Percentiles rank a stretch among this genome's conserved stretches.
Evolutionary conservation across 202 grass and related monocot genomes (phyloP).

Genomic region (Zizania palustris): DNA sequence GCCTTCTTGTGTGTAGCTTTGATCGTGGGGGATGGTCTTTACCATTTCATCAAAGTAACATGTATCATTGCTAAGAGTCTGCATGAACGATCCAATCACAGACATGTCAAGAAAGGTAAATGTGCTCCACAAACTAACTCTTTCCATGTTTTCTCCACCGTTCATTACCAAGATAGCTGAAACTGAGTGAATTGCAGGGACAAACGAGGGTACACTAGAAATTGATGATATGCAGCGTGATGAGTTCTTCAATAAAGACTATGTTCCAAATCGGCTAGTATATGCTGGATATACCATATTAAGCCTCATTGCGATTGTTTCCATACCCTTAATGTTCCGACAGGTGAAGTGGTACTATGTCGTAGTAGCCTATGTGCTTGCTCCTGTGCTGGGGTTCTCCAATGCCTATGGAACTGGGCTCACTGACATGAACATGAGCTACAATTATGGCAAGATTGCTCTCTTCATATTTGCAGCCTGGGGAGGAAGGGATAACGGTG

Average conservation of each 20-base stretch:
- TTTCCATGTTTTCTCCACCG: not conserved
- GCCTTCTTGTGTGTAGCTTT: slow-evolving; percentile 79
- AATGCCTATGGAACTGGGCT: slow-evolving; percentile 85
- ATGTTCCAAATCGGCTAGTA: slow-evolving; percentile 64
- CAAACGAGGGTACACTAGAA: slow-evolving; percentile 39
- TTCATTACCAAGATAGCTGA: slow-evolving; percentile 5
- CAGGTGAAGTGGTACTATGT: slow-evolving; percentile 87
- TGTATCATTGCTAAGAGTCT: slow-evolving; percentile 56
- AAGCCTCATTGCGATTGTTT: slow-evolving; percentile 43
- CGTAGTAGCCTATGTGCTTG: slow-evolving; percentile 68
- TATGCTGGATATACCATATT: slow-evolving; percentile 63
- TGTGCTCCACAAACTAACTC: not conserved
- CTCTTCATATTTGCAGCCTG: slow-evolving; percentile 76
- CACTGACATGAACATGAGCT: slow-evolving; percentile 88
- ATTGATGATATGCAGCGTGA: slow-evolving; percentile 50
- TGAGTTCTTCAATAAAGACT: slow-evolving; percentile 58
- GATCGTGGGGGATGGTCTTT: slow-evolving; percentile 88
- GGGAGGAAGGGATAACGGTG: slow-evolving; percentile 69
- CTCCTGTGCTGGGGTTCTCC: slow-evolving; percentile 77
- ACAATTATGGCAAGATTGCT: slow-evolving; percentile 81
- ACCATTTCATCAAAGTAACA: slow-evolving; percentile 78
- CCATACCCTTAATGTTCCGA: slow-evolving; percentile 62
- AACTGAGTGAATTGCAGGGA: slow-evolving; percentile 33
- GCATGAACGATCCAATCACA: slow-evolving; percentile 33
- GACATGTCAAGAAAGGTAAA: slow-evolving; percentile 59